Percentiles rank a stretch among this genome's conserved stretches.
These are phyloP conservation scores for Rhodamnia argentea DNA, from an alignment of 345 rosid species.

Conservation along the genomic window DNA sequence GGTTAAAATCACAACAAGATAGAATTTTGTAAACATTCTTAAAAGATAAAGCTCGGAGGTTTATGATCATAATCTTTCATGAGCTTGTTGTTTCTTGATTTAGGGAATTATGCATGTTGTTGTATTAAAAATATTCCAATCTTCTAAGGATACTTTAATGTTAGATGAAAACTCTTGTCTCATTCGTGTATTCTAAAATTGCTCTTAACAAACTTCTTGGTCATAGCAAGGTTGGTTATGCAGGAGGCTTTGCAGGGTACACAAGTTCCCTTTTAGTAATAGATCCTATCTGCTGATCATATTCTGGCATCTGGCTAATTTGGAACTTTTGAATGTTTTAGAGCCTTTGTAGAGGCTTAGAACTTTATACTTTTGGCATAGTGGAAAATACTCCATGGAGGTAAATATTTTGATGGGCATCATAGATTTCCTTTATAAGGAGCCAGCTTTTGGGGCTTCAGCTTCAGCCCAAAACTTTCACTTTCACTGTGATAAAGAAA, in stretches of 20 bases:
- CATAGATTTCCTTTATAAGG: background rate
- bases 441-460: background rate
- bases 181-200: background rate
- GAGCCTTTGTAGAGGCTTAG: background rate
- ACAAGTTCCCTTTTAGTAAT: background rate
- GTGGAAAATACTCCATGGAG: background rate
- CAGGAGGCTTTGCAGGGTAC: background rate
- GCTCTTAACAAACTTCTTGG: accelerated
- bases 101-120: background rate
- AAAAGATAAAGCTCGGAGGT: background rate
- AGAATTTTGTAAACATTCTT: background rate
- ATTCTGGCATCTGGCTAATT: background rate
- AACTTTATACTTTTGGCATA: background rate
- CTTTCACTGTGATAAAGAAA: background rate
- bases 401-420: background rate
- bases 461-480: background rate
- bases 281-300: background rate
- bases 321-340: background rate
- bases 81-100: background rate
- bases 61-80: background rate
- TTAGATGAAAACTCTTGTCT: background rate
- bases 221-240: background rate
- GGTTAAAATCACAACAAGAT: background rate
- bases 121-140: background rate
- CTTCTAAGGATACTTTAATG: background rate